Evolutionary conservation across 2,329 filamentous ascomycete species (phyloP).

Genomic region (Colletotrichum gloeosporioides): DNA sequence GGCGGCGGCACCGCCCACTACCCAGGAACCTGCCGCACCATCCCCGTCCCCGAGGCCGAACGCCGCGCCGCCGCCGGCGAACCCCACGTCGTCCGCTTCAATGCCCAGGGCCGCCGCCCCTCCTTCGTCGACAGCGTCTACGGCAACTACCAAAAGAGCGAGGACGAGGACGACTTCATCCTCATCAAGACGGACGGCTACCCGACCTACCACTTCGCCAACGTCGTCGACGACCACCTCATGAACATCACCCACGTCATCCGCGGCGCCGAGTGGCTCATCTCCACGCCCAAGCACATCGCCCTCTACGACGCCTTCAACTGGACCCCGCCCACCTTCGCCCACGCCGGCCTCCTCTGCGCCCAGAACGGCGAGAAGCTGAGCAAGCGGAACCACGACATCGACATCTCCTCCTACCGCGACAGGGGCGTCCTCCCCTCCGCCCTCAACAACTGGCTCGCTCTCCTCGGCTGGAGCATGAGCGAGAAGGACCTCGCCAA

Average conservation of each 20-base stretch:
- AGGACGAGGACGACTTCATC: constrained; percentile 79
- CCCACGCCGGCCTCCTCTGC: constrained; percentile 79
- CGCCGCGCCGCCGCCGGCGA: constrained; percentile 73
- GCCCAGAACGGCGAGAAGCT: constrained; percentile 75
- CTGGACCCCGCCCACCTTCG: constrained; percentile 77
- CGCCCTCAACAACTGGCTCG: constrained; percentile 78
- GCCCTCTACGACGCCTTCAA: constrained; percentile 78
- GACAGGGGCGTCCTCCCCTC: constrained; percentile 51
- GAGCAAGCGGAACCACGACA: constrained; percentile 78
- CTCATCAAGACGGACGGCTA: constrained; percentile 90
- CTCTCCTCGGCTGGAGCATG: constrained; percentile 85
- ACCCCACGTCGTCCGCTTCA: constrained; percentile 78
- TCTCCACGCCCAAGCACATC: constrained; percentile 81
- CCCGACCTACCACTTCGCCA: constrained; percentile 96
- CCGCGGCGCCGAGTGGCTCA: constrained; percentile 93
- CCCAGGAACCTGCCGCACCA: constrained; percentile 71
- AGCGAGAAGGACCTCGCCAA: constrained; percentile 45
- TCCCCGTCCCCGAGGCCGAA: constrained; percentile 72
- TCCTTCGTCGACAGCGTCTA: constrained; percentile 82
- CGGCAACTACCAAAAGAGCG: constrained; percentile 64
- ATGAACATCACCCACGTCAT: constrained; percentile 98
- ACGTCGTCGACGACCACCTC: constrained; percentile 92
- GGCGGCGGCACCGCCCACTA: constrained; percentile 50
- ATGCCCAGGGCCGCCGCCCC: constrained; percentile 63
- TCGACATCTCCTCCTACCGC: constrained; percentile 58